Evolutionary conservation across 306 rosid genomes (phyloP).

Genomic region (Trifolium repens): DNA sequence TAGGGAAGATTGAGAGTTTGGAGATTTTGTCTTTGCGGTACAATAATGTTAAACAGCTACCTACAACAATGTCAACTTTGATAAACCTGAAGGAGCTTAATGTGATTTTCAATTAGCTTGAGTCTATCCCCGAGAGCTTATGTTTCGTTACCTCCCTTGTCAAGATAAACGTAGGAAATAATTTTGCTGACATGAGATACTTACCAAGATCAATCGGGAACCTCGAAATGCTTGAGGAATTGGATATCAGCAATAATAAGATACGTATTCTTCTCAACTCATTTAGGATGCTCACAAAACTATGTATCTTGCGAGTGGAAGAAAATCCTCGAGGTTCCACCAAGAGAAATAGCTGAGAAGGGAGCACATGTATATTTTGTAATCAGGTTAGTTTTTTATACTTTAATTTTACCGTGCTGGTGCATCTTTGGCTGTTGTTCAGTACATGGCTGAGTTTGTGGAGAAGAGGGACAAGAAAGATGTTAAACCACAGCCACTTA

Average conservation of each 20-base stretch:
- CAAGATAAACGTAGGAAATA: conserved; percentile 84
- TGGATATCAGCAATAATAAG: conserved; percentile 90
- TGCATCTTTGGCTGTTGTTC: conserved; percentile 82
- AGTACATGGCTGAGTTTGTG: conserved; percentile 72
- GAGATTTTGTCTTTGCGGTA: conserved; percentile 78
- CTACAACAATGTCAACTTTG: conserved; percentile 84
- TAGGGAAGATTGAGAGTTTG: conserved; percentile 78
- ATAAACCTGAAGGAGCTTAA: conserved; percentile 75
- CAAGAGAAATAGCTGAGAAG: conserved; percentile 69
- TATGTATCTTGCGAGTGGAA: conserved; percentile 70
- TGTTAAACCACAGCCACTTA: conserved; percentile 55
- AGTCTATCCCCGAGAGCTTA: conserved; percentile 83
- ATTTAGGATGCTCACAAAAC: conserved; percentile 65
- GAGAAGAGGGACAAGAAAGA: conserved; percentile 64
- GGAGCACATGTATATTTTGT: conserved; percentile 76
- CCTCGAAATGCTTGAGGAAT: conserved; percentile 88
- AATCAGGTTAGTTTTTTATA: conserved; percentile 19
- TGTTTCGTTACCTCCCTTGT: conserved; percentile 80
- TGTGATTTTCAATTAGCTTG: conserved; percentile 89
- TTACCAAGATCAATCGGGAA: conserved; percentile 88
- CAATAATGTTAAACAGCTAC: conserved; percentile 77
- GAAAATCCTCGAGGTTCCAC: conserved; percentile 95
- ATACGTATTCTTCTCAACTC: conserved; percentile 80
- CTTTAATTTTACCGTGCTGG: conserved; percentile 32
- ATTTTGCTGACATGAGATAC: conserved; percentile 75